Base-by-base conservation (phyloP, 108 stramenopile species). In the Discostella pseudostelligera region DNA sequence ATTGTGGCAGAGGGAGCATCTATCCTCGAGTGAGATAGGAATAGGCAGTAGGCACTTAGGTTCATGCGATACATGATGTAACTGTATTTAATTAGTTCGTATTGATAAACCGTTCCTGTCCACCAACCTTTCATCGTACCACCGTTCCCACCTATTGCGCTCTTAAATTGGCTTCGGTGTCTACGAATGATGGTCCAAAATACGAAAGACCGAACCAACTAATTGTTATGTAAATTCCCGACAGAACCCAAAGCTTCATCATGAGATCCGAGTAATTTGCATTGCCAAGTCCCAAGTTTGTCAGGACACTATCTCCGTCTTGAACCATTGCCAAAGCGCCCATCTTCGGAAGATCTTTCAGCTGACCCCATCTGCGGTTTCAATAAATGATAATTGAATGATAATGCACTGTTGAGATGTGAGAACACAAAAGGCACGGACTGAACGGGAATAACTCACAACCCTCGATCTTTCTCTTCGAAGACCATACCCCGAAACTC, bases 401-500 rank as follows among this genome's bases (percentile, higher is more conserved):
- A 1, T 32, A 53, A 43, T 24, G n/a, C 28, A 50, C 12, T 22
- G 0, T 49, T 54, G 1, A 35, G 29, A 67, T 16, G 4, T 6
- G 44, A 40, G 37, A 16, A 40, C 12, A 36, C 21, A 47, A 6
- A 24, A 16, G 46, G 19, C 35, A 37, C 13, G 40, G 0, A 29
- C 2, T 16, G 22, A 48, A 29, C 17, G 13, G 60, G 32, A 64
- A 48, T 40, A 17, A 37, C 56, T 59, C 26, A 48, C 32, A 48
- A 59, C 36, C 78, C 78, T n/a, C 65, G 70, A 36, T 57, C 70
- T 44, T 72, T 46, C 12, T 65, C 53, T 12, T 28, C 69, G 56
- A 93, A 87, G 60, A 76, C 78, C 86, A 88, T 86, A 26, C 81
- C 90, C 19, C 74, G 65, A 63, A 85, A 94, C 48, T 94, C 93